Percentiles rank a stretch among this genome's conserved stretches.
Conservation (phyloP, 2,329 filamentous ascomycete genomes). For the Monosporascus sp. region DNA sequence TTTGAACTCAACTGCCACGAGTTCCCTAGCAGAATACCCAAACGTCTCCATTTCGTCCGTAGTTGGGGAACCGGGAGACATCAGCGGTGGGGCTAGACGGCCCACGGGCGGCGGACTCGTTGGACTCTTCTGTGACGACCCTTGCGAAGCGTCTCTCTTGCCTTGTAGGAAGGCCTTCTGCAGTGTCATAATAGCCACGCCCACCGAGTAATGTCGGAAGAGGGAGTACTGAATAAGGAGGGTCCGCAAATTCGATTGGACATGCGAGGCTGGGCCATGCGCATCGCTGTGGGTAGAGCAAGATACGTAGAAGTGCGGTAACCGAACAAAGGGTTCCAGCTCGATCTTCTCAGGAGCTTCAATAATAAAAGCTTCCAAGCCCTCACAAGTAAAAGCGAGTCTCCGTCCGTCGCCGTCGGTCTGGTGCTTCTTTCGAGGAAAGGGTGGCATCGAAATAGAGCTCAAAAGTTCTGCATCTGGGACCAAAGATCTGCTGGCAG, state of each 20-base stretch:
- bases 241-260: conserved; percentile 75
- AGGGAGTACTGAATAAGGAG: conserved; percentile 85
- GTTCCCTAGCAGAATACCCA: conserved; percentile 46
- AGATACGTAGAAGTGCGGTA: conserved; percentile 83
- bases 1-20: conserved; percentile 78
- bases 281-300: conserved; percentile 80
- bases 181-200: conserved; percentile 73
- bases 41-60: conserved; percentile 26
- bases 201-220: conserved; percentile 85
- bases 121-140: conserved; percentile 19
- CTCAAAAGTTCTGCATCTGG: conserved; percentile 62
- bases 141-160: conserved; percentile 32
- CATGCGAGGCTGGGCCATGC: conserved; percentile 81
- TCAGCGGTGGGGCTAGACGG: conserved; percentile 33
- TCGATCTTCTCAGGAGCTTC: conserved; percentile 83
- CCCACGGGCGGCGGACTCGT: conserved; percentile 19
- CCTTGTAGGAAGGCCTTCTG: conserved; percentile 61
- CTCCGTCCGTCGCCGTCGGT: conserved; percentile 70
- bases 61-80: conserved; percentile 27
- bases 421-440: conserved; percentile 48
- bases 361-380: conserved; percentile 84
- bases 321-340: conserved; percentile 74
- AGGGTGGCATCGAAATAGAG: conserved; percentile 43
- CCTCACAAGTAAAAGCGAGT: conserved; percentile 72
- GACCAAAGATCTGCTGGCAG: conserved; percentile 65